Percentiles rank a stretch among this genome's conserved stretches.
Conservation (phyloP, 768 basidiomycete genomes). For the Amanita inopinata region DNA sequence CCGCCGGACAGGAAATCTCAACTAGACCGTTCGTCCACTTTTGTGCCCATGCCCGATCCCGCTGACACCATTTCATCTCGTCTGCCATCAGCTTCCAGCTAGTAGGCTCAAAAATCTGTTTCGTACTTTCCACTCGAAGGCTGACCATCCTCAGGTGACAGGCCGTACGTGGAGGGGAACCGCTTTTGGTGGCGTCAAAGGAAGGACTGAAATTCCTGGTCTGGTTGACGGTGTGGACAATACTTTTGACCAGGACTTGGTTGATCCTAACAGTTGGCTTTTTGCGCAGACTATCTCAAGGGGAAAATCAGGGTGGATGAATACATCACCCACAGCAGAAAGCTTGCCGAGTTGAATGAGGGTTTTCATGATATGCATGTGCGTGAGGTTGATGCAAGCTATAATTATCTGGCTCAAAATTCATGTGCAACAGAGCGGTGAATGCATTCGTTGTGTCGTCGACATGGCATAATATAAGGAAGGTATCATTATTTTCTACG, state of each 20-base stretch:
- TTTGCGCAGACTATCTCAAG: slow-evolving; percentile 58
- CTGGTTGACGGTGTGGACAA: slow-evolving; percentile 68
- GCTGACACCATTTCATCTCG: slow-evolving; percentile 2
- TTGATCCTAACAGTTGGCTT: slow-evolving; percentile 2
- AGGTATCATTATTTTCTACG: slow-evolving; percentile 4
- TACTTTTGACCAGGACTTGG: neutral
- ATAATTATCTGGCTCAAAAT: neutral
- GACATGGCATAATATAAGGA: slow-evolving; percentile 62
- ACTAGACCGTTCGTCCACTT: slow-evolving; percentile 63
- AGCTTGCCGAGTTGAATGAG: slow-evolving; percentile 66
- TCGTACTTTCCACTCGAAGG: slow-evolving; percentile 19
- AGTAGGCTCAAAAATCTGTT: slow-evolving; percentile 19
- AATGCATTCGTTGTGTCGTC: slow-evolving; percentile 93
- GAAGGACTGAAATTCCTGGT: slow-evolving; percentile 89
- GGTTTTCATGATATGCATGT: slow-evolving; percentile 98
- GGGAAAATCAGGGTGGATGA: slow-evolving; percentile 88
- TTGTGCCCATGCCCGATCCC: slow-evolving; percentile 2
- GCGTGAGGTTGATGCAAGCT: slow-evolving; percentile 24
- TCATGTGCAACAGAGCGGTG: slow-evolving; percentile 28
- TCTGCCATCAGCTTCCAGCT: slow-evolving; percentile 38
- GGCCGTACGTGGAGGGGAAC: slow-evolving; percentile 91
- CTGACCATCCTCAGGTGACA: slow-evolving; percentile 47
- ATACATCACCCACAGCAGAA: slow-evolving; percentile 85
- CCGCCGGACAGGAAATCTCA: slow-evolving; percentile 90
- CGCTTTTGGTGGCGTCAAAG: slow-evolving; percentile 98